These are phyloP conservation scores for Albophoma yamanashiensis DNA, from an alignment of 2,329 filamentous ascomycete species.

Conservation along the genomic window DNA sequence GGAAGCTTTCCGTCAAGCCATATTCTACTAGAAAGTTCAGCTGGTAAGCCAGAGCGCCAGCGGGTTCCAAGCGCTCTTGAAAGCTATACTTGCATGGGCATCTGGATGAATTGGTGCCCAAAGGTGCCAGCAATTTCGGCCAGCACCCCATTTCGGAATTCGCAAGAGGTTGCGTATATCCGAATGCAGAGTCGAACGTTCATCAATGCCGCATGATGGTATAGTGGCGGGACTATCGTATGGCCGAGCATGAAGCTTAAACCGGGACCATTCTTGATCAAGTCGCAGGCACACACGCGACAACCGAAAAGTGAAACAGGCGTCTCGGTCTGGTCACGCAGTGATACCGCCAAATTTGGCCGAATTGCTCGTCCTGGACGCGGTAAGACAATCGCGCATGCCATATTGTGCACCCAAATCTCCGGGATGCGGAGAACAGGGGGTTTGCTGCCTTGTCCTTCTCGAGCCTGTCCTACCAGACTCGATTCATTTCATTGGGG, in stretches of 20 bases:
- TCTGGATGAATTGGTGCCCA: neutral
- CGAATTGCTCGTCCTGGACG: neutral
- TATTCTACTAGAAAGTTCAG: neutral
- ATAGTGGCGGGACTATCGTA: neutral
- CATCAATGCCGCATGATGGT: neutral
- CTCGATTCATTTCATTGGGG: neutral
- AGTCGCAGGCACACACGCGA: neutral
- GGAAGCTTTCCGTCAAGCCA: neutral
- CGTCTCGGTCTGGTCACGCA: neutral
- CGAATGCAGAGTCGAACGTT: too few species aligned
- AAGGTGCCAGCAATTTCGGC: neutral
- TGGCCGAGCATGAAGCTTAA: slow-evolving; percentile 1
- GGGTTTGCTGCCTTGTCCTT: neutral
- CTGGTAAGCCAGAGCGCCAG: neutral
- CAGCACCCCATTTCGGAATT: neutral
- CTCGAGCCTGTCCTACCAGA: neutral
- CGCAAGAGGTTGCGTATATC: neutral
- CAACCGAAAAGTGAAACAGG: neutral
- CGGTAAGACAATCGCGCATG: neutral
- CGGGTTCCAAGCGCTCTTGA: neutral
- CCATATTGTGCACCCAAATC: neutral
- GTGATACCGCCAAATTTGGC: neutral
- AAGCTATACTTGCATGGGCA: neutral
- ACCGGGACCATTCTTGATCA: neutral
- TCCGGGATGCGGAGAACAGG: neutral